Conservation (phyloP, 148 eudicot species). For the Camellia sinensis region DNA sequence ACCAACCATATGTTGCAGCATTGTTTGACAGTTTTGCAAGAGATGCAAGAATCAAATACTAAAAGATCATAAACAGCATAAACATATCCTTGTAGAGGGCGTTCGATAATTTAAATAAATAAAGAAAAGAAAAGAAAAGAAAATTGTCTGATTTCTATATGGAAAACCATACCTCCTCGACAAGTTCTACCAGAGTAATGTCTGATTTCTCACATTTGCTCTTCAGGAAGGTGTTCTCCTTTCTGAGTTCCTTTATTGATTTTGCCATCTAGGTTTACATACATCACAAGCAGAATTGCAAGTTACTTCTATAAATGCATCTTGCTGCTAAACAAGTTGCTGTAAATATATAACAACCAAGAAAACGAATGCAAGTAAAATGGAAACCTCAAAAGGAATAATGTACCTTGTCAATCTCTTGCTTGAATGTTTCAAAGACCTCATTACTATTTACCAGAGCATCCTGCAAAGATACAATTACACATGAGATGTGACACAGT, state of each 20-base stretch:
- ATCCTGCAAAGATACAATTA: conserved; percentile 52
- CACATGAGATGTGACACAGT: neutral
- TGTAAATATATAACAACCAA: neutral
- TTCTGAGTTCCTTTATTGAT: conserved; percentile 78
- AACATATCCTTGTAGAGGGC: neutral
- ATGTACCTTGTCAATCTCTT: conserved; percentile 91
- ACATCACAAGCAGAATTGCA: conserved; percentile 19
- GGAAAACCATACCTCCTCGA: conserved; percentile 67
- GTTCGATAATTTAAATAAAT: neutral
- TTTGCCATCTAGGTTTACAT: conserved; percentile 69
- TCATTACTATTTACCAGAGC: conserved; percentile 94
- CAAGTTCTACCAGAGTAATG: conserved; percentile 77
- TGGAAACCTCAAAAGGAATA: conserved; percentile 4
- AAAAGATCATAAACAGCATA: neutral
- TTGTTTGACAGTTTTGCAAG: conserved; percentile 9
- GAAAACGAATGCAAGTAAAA: conserved; percentile 7
- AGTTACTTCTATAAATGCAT: conserved; percentile 17
- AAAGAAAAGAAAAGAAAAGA: neutral
- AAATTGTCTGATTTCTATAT: neutral
- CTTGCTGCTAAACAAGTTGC: neutral
- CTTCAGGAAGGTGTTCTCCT: conserved; percentile 86
- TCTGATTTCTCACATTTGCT: conserved; percentile 85
- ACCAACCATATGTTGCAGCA: neutral
- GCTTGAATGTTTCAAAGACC: conserved; percentile 93
- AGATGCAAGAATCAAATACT: neutral